Percentiles rank a stretch among this genome's conserved stretches.
Evolutionary conservation across 495 filamentous ascomycete genomes (phyloP).

Genomic region (Aspergillus sclerotiicarbonarius): DNA sequence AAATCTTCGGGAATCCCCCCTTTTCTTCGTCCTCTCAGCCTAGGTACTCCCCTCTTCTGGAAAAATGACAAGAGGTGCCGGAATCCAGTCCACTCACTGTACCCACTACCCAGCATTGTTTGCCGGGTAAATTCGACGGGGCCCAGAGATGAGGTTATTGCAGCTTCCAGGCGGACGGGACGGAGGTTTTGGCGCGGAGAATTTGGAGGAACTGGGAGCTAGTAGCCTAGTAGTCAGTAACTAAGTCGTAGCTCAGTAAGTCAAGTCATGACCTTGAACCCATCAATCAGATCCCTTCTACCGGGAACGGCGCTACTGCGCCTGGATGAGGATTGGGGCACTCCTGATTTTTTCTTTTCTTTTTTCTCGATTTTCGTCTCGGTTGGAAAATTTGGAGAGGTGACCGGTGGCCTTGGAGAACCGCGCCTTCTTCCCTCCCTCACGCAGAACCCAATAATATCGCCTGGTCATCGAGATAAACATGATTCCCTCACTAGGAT

Average conservation of each 20-base stretch:
- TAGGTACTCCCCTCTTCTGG: conserved; percentile 6
- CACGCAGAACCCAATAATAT: too few relatives aligned
- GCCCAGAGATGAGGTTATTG: background rate
- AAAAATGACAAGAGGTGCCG: conserved; percentile 5
- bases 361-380: too few relatives aligned
- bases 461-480: background rate
- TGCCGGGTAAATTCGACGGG: conserved; percentile 5
- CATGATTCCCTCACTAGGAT: background rate
- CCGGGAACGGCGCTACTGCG: background rate
- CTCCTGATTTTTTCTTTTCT: too few relatives aligned
- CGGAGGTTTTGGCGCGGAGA: background rate
- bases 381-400: too few relatives aligned
- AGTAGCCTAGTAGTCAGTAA: conserved; percentile 1
- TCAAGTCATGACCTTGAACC: background rate
- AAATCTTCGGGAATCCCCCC: background rate
- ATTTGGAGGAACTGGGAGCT: background rate
- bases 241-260: background rate
- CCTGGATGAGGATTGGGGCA: background rate
- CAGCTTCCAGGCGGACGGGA: background rate
- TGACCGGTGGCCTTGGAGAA: too few relatives aligned
- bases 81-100: conserved; percentile 1
- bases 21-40: background rate
- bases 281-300: background rate
- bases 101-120: conserved; percentile 1
- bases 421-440: too few relatives aligned